Evolutionary conservation across 345 rosid genomes (phyloP).

Genomic region (Populus euphratica): DNA sequence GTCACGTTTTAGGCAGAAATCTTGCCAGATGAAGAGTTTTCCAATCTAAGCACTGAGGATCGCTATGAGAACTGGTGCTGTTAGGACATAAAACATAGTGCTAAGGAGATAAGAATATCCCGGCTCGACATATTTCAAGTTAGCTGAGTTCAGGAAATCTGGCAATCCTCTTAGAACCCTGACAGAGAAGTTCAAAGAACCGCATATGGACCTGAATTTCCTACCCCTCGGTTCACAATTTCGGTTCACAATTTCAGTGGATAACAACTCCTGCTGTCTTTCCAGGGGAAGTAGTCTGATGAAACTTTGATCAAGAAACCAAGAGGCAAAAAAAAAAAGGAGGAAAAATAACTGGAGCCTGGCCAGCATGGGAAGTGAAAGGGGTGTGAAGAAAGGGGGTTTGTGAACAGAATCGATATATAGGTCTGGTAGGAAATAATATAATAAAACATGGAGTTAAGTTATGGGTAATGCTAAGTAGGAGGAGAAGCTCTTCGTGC

Average conservation of each 20-base stretch:
- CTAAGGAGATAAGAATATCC: conserved; percentile 58
- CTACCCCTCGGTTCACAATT: conserved; percentile 43
- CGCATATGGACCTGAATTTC: conserved; percentile 39
- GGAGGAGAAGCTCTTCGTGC: conserved; percentile 12
- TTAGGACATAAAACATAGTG: conserved; percentile 34
- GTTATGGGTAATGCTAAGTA: background rate
- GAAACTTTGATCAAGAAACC: background rate
- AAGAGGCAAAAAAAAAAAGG: background rate
- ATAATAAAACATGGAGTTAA: background rate
- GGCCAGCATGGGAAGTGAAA: background rate
- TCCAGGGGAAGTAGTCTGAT: conserved; percentile 16
- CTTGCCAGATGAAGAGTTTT: conserved; percentile 24
- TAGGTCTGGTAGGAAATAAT: background rate
- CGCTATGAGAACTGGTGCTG: conserved; percentile 32
- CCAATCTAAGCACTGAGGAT: conserved; percentile 32
- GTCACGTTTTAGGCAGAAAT: conserved; percentile 14
- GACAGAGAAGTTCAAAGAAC: conserved; percentile 43
- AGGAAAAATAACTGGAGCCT: background rate
- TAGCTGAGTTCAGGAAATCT: conserved; percentile 45
- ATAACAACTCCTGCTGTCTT: conserved; percentile 25
- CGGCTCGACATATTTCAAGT: conserved; percentile 57
- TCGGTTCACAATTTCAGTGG: conserved; percentile 49
- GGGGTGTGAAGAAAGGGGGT: background rate
- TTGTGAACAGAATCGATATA: background rate
- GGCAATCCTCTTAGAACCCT: conserved; percentile 46